Evolutionary conservation across 768 basidiomycete genomes (phyloP).

Genomic region (Coprinopsis sp.): DNA sequence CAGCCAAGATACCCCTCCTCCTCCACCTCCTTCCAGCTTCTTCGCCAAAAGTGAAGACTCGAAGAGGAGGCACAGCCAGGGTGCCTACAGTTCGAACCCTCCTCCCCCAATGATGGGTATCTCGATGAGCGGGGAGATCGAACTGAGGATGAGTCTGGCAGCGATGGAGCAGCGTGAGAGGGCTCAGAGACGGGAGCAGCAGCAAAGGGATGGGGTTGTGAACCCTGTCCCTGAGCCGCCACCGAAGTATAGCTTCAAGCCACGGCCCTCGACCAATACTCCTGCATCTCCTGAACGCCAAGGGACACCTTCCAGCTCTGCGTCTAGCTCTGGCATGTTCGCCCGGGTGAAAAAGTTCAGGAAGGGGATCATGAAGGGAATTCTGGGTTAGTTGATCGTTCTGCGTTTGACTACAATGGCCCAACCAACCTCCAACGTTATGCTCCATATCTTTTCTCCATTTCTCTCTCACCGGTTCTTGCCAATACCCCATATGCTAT

Average conservation of each 20-base stretch:
- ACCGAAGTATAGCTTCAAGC: not conserved
- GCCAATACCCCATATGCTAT: no score
- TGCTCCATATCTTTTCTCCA: no score
- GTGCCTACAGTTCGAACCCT: not conserved
- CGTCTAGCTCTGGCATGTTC: not conserved
- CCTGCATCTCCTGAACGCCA: not conserved
- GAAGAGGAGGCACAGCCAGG: not conserved
- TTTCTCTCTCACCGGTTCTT: no score
- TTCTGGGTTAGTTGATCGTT: no score
- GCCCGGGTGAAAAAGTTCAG: slow-evolving; percentile 1
- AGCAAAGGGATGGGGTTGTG: not conserved
- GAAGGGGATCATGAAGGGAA: slow-evolving; percentile 2
- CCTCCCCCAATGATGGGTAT: slow-evolving; percentile 10
- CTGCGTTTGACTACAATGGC: no score
- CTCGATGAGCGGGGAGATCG: slow-evolving; percentile 58
- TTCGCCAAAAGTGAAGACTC: not conserved
- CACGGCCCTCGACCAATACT: not conserved
- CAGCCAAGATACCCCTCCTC: slow-evolving; percentile 1
- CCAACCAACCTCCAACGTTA: no score
- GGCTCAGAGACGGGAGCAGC: not conserved
- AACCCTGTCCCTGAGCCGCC: not conserved
- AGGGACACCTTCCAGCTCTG: not conserved
- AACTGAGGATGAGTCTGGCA: slow-evolving; percentile 53
- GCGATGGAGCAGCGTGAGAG: slow-evolving; percentile 8
- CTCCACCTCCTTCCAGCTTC: not conserved